These are phyloP conservation scores for Geotrichum siamense DNA, from an alignment of 1,139 yeast genomes.

Conservation along the genomic window DNA sequence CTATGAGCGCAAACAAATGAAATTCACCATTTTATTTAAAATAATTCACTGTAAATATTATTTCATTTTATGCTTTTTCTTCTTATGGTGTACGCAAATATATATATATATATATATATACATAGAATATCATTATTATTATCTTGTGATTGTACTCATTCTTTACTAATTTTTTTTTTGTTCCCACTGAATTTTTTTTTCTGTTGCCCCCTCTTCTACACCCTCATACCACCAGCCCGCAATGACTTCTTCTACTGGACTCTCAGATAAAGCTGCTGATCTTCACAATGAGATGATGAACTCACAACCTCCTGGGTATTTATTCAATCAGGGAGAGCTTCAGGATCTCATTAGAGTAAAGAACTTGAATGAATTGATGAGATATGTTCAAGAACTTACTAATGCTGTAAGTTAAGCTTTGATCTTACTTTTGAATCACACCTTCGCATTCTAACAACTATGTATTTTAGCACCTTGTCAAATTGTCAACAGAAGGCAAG, in stretches of 20 bases:
- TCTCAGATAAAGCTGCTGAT: constrained; percentile 43
- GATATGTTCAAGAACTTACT: constrained; percentile 27
- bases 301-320: constrained; percentile 35
- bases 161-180: neutral
- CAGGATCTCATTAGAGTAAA: constrained; percentile 30
- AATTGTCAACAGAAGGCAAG: constrained; percentile 57
- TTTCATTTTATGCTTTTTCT: no score
- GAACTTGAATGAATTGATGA: constrained; percentile 22
- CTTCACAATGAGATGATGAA: constrained; percentile 56
- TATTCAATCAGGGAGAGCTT: constrained; percentile 56
- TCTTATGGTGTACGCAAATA: neutral
- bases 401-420: constrained; percentile 20
- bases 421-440: constrained; percentile 10
- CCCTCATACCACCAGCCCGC: neutral
- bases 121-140: no score
- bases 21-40: no score
- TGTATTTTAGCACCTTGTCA: constrained; percentile 51
- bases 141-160: no score
- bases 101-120: no score
- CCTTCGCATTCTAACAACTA: neutral
- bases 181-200: neutral
- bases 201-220: neutral
- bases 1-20: no score
- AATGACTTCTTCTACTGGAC: constrained; percentile 1
- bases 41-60: no score